These are phyloP conservation scores for Backusella australiensis DNA, from an alignment of 192 early-diverging fungal genomes.

Conservation along the genomic window DNA sequence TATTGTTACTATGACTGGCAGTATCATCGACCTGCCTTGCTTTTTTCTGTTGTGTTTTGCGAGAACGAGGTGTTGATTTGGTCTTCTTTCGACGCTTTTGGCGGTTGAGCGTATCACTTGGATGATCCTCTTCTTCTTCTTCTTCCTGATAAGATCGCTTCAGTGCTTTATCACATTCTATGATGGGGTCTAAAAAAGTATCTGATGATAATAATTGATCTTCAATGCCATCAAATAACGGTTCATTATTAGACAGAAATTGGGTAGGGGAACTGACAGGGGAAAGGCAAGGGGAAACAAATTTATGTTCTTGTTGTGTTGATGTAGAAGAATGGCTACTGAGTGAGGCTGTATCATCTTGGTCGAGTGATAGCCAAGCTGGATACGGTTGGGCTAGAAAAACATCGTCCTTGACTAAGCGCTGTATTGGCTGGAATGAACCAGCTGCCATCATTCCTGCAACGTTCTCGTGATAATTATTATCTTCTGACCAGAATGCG, in stretches of 20 bases:
- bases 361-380: constrained; percentile 3
- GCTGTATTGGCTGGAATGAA: constrained; percentile 4
- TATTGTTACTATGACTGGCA: neutral
- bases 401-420: constrained; percentile 18
- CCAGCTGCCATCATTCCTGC: neutral
- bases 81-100: constrained; percentile 5
- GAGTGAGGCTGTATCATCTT: constrained; percentile 19
- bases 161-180: neutral
- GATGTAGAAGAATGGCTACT: constrained; percentile 14
- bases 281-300: neutral
- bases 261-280: constrained; percentile 15
- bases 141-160: neutral
- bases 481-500: constrained; percentile 10
- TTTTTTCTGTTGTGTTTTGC: constrained; percentile 13
- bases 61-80: neutral
- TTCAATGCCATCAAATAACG: constrained; percentile 12
- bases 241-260: constrained; percentile 8
- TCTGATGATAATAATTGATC: neutral
- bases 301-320: constrained; percentile 4
- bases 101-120: neutral
- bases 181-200: neutral
- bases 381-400: constrained; percentile 13
- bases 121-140: neutral
- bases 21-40: neutral
- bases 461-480: constrained; percentile 13